phyloP scores from a whole-genome alignment of 352 stramenopile genomes.

The Phytophthora aleatoria region DNA sequence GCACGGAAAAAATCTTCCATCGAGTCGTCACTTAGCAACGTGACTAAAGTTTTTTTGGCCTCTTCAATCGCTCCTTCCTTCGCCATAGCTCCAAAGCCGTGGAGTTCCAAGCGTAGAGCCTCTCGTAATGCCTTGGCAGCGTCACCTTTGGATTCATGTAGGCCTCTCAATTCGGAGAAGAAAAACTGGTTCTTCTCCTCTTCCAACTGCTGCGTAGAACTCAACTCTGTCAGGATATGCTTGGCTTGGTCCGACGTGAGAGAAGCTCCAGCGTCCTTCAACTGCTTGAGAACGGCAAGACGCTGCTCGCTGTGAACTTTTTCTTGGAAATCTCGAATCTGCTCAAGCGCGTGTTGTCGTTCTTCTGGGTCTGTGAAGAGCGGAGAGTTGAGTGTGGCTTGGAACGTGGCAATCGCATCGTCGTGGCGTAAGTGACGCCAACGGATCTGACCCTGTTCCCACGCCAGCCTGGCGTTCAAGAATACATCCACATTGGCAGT shows the following conservation, averaged over 20 bases:
- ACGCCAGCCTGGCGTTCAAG: slow-evolving; percentile 55
- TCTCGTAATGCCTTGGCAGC: slow-evolving; percentile 49
- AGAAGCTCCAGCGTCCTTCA: slow-evolving; percentile 43
- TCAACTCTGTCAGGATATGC: slow-evolving; percentile 48
- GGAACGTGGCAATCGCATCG: slow-evolving; percentile 70
- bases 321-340: slow-evolving; percentile 61
- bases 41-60: slow-evolving; percentile 35
- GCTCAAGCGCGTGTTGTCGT: slow-evolving; percentile 51
- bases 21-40: slow-evolving; percentile 45
- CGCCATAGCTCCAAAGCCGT: slow-evolving; percentile 67
- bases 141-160: slow-evolving; percentile 46
- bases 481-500: slow-evolving; percentile 74
- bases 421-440: slow-evolving; percentile 85
- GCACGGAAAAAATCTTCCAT: slow-evolving; percentile 88
- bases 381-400: slow-evolving; percentile 54
- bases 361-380: slow-evolving; percentile 78
- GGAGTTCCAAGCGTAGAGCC: slow-evolving; percentile 55
- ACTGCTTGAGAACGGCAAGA: slow-evolving; percentile 48
- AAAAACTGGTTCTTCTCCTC: slow-evolving; percentile 66
- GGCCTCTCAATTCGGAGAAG: slow-evolving; percentile 49
- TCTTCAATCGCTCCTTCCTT: slow-evolving; percentile 53
- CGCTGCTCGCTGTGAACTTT: slow-evolving; percentile 55
- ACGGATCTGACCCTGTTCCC: slow-evolving; percentile 57
- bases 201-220: slow-evolving; percentile 63
- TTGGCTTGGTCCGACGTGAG: slow-evolving; percentile 52